Percentiles rank a stretch among this genome's conserved stretches.
Evolutionary conservation across 345 rosid genomes (phyloP).

Genomic region (Moringa oleifera): DNA sequence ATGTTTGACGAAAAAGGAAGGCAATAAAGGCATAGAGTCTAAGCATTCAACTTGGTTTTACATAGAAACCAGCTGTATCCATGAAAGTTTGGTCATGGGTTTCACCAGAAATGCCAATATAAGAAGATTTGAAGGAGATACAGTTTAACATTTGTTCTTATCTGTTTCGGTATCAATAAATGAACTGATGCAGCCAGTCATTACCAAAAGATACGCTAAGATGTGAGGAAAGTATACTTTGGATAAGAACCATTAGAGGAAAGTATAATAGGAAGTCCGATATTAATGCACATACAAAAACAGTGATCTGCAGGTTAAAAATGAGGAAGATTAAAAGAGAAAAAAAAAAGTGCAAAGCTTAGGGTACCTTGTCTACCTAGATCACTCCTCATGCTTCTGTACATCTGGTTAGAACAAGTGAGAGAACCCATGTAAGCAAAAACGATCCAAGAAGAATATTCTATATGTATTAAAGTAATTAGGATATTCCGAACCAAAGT

Average conservation of each 20-base stretch:
- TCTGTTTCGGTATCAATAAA: conserved; percentile 36
- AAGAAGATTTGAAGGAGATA: conserved; percentile 24
- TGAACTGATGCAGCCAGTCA: conserved; percentile 26
- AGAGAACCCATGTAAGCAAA: neutral
- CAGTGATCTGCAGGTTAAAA: neutral
- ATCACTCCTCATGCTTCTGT: conserved; percentile 79
- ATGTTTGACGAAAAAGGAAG: conserved; percentile 2
- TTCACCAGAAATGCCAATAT: conserved; percentile 33
- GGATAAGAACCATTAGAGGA: conserved; percentile 33
- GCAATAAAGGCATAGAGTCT: too few species aligned
- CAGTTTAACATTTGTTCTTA: conserved; percentile 13
- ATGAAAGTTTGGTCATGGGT: conserved; percentile 6
- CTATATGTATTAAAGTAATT: too few species aligned
- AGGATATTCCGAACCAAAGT: too few species aligned
- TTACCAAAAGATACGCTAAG: conserved; percentile 17
- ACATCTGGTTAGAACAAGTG: conserved; percentile 54
- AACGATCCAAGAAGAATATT: neutral
- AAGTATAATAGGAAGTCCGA: conserved; percentile 18
- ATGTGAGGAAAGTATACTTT: conserved; percentile 4
- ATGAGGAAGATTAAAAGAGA: neutral
- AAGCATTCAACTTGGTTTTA: conserved; percentile 7
- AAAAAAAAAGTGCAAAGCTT: neutral
- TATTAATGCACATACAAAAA: conserved; percentile 18
- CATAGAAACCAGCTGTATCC: neutral
- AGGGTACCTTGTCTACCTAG: conserved; percentile 59